Evolutionary conservation across 2,329 filamentous ascomycete species (phyloP).

Genomic region (Calonectria fujianensis): DNA sequence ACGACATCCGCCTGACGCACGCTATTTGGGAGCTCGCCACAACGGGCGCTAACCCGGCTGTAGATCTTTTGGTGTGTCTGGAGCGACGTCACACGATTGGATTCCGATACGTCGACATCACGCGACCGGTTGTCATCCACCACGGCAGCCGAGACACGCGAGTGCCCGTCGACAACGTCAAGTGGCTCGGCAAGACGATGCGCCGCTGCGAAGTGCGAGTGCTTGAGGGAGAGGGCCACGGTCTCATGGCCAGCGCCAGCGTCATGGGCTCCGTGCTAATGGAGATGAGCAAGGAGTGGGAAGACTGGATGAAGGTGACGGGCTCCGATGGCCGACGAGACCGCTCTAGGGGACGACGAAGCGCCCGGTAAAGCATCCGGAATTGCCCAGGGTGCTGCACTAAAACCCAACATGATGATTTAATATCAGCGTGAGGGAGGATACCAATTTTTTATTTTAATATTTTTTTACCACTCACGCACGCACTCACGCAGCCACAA

Average conservation of each 20-base stretch:
- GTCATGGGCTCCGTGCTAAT: constrained; percentile 97
- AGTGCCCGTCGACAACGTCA: constrained; percentile 95
- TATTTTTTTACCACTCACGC: neutral
- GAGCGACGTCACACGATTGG: constrained; percentile 94
- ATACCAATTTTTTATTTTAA: neutral
- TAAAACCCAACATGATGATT: neutral
- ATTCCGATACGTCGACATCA: constrained; percentile 98
- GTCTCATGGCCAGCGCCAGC: constrained; percentile 93
- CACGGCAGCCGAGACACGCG: constrained; percentile 93
- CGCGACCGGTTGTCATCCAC: constrained; percentile 91
- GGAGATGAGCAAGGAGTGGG: constrained; percentile 96
- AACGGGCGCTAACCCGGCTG: constrained; percentile 92
- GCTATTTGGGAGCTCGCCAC: constrained; percentile 97
- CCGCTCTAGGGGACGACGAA: constrained; percentile 57
- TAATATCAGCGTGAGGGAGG: neutral
- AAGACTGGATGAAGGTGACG: constrained; percentile 84
- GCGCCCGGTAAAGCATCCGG: constrained; percentile 44
- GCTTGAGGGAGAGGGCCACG: constrained; percentile 93
- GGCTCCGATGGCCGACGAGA: constrained; percentile 62
- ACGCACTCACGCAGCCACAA: constrained; percentile 6
- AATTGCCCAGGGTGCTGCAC: neutral
- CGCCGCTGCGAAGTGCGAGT: constrained; percentile 92
- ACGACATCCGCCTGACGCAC: constrained; percentile 91
- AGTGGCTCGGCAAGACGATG: constrained; percentile 97
- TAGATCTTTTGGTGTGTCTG: constrained; percentile 93